These are phyloP conservation scores for Glycine soja DNA, from an alignment of 306 rosid genomes.

Conservation along the genomic window DNA sequence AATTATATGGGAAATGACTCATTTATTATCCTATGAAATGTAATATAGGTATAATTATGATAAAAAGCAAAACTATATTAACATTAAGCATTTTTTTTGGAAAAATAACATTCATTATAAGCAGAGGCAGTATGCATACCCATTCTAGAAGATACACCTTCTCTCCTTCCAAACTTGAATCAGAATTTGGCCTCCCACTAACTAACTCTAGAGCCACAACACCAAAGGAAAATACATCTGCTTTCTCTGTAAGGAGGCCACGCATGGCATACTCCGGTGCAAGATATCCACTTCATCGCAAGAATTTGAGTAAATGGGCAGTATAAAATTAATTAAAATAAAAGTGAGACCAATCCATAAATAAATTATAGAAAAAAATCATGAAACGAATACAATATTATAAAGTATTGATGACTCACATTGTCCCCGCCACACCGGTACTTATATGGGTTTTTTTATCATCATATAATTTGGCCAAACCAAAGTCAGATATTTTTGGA, in stretches of 20 bases:
- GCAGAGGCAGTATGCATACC: constrained; percentile 53
- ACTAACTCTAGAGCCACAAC: constrained; percentile 81
- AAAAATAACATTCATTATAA: constrained; percentile 6
- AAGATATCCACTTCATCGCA: constrained; percentile 74
- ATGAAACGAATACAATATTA: neutral
- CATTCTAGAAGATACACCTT: constrained; percentile 78
- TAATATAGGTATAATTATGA: neutral
- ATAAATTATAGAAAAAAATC: neutral
- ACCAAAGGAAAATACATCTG: constrained; percentile 85
- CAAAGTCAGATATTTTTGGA: constrained; percentile 87
- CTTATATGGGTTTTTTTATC: constrained; percentile 83
- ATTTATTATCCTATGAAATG: neutral
- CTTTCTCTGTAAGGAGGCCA: constrained; percentile 88
- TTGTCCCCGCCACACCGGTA: constrained; percentile 82
- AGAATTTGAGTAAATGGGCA: constrained; percentile 10
- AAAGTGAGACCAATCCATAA: neutral
- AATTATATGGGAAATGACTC: neutral
- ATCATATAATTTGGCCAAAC: constrained; percentile 81
- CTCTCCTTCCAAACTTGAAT: constrained; percentile 64
- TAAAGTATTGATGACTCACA: constrained; percentile 55
- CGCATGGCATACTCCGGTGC: constrained; percentile 94
- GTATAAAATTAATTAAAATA: constrained; percentile 28
- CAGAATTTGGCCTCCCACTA: constrained; percentile 77
- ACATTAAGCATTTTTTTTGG: neutral
- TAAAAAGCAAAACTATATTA: constrained; percentile 12